A percentile compares a stretch with the other conserved stretches of the same genome.
Conservation (phyloP, 257 asterid species). For the Nicotiana paniculata region DNA sequence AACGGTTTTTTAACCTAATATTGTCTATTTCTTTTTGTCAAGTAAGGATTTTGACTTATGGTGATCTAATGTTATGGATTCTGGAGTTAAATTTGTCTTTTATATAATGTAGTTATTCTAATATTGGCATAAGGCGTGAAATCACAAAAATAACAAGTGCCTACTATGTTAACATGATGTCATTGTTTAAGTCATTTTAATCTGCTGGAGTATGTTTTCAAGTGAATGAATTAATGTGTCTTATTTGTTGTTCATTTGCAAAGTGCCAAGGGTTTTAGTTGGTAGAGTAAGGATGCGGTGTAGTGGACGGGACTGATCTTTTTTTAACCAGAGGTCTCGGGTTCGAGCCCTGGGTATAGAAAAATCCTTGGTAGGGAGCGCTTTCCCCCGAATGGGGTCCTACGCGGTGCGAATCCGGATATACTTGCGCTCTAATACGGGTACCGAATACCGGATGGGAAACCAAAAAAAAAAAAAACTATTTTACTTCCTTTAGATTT, state of each 20-base stretch:
- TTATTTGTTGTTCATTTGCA: neutral
- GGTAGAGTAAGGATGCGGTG: no score
- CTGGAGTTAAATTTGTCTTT: conserved; percentile 39
- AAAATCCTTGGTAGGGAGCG: no score
- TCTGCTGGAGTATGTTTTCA: neutral
- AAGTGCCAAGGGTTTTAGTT: neutral
- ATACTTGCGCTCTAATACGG: no score
- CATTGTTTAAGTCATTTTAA: neutral
- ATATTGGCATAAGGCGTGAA: conserved; percentile 14
- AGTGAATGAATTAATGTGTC: neutral
- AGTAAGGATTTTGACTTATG: conserved; percentile 18
- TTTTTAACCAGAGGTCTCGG: no score
- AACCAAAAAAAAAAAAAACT: no score
- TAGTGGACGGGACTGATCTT: no score
- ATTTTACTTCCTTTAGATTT: neutral
- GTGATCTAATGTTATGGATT: conserved; percentile 17
- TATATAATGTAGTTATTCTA: conserved; percentile 31
- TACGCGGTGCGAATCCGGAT: no score
- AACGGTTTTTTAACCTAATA: conserved; percentile 4
- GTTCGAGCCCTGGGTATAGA: no score
- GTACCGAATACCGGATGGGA: no score
- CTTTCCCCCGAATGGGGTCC: no score
- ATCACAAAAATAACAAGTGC: neutral
- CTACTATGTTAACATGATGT: neutral
- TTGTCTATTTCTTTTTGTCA: conserved; percentile 10